Base-by-base conservation (phyloP, 768 basidiomycete genomes). In the Collybia sp. region DNA sequence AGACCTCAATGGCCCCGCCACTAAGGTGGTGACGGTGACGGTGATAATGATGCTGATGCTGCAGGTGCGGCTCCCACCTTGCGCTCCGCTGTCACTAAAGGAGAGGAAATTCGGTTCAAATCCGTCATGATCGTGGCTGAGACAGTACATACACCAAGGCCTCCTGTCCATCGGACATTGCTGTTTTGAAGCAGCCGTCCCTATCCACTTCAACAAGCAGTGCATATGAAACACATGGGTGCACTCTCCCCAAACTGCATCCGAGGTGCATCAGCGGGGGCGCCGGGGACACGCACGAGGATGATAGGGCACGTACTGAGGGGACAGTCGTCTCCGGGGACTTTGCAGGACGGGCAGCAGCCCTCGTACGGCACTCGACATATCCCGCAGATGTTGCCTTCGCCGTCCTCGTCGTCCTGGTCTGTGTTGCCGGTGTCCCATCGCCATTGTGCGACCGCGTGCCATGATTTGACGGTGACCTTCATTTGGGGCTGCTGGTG, bases 221-320 rank as follows among this genome's bases (percentile, higher is more conserved):
- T 99, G 95, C 91, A 97, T 93, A 62, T 99, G 96, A 59, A 98
- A 99, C 47, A 96, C 83, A 62, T 98, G 96, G 5, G 83, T 91
- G 60, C 95, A 99, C 67, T 96, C 85, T 30, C 96, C 96, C 91
- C 93, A 98, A 44, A 98, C 95, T 98, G 53, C 2, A 38, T 4
- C 42, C 6, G 15, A 18, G 35, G 25, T 48, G 15, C 2, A 35
- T 35, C 30, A 45, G 35, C n/a, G 31, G 19, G 46, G 39, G 30
- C 30, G 30, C 37, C 20, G 15, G 3, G 10, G 57, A 51, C 20
- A 20, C 33, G 62, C 58, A 60, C 18, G 59, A 56, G 1, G 60
- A 11, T 18, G 20, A 25, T 55, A 53, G 15, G 12, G 39, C 75
- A 83, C 58, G 56, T 93, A 55, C 92, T 92, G 17, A 94, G 67